Evolutionary conservation across 2,329 filamentous ascomycete genomes (phyloP), one percentile per base, ranked within the genome.

Genomic region (Beauveria brongniartii): DNA sequence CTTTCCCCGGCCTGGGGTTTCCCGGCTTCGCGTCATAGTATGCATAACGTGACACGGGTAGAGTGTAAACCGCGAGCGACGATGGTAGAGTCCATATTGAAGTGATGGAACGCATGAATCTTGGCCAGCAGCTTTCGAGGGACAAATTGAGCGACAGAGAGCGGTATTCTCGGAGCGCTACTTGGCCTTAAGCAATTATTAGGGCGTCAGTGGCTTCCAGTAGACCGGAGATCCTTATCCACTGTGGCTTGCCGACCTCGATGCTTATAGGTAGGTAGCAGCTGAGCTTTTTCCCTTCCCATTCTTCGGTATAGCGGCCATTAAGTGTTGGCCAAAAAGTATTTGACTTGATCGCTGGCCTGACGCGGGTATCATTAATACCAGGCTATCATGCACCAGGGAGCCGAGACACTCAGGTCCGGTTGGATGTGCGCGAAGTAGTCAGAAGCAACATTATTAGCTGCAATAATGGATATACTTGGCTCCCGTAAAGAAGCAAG

Each of bases 191-290:
- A 34, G 40, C 41, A 43, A 10, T 43, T 4, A 20, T 44, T 41
- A 16, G 51, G 9, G 22, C 20, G 14, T 24, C 8, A n/a, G 56
- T 53, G 48, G 56, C 56, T 30, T 52, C 37, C n/a, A n/a, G 12
- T 24, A 26, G 28, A 24, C 56, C 56, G 47, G 48, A 52, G 56
- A 59, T 59, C 56, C 10, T 20, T 52, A 53, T 26, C 56, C 56
- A 59, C 56, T 52, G 56, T 59, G 56, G 56, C 56, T 59, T 44
- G 34, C 26, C 24, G 16, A 22, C 48, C 14, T 26, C 14, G 26
- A 58, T 58, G 30, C 47, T 10, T 9, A 30, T 26, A 50, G 7
- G 30, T 22, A 20, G 50, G 50, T 24, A 3, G 43, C 24, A 22
- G n/a, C 34, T 22, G 26, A 48, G 20, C 54, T 26, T 37, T 18